A percentile compares a stretch with the other conserved stretches of the same genome.
Conservation (phyloP, 2,329 filamentous ascomycete species). For the Claviceps fusiformis region DNA sequence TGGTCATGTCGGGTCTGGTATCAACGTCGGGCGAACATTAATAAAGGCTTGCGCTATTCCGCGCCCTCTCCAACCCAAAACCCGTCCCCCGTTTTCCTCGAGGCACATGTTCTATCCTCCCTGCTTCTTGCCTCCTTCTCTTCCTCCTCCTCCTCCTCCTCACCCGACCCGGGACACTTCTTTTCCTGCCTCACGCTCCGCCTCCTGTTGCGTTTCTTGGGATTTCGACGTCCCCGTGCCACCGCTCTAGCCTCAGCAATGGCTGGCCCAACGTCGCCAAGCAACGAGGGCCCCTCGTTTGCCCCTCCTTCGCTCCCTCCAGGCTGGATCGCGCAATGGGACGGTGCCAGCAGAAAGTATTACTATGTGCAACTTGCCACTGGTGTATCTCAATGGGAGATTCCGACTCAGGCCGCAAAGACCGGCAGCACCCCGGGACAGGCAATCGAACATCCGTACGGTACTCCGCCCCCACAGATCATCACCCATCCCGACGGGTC, state of each 20-base stretch:
- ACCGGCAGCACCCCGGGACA: constrained; percentile 46
- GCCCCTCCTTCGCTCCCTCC: constrained; percentile 47
- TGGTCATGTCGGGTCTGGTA: not conserved
- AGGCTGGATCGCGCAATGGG: constrained; percentile 60
- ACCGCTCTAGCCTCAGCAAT: constrained; percentile 20
- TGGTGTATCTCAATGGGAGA: constrained; percentile 61
- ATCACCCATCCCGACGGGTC: constrained; percentile 50
- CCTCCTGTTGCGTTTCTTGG: not conserved
- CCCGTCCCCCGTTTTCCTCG: not conserved
- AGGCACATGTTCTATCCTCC: not conserved
- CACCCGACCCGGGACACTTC: not conserved
- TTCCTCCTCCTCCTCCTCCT: not conserved
- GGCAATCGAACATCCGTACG: constrained; percentile 47
- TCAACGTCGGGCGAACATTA: not conserved
- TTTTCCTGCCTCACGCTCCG: not conserved
- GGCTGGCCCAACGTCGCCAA: constrained; percentile 44
- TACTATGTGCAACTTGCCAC: constrained; percentile 62
- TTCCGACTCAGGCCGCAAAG: constrained; percentile 50
- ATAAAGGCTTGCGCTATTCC: not conserved
- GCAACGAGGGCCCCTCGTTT: constrained; percentile 45
- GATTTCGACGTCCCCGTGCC: not conserved
- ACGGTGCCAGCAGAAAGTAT: constrained; percentile 49
- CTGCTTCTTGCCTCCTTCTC: not conserved
- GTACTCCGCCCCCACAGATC: constrained; percentile 39
- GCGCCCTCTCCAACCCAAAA: not conserved